phyloP scores from a whole-genome alignment of 73 alveolate genomes.

The Tetrahymena malaccensis region DNA sequence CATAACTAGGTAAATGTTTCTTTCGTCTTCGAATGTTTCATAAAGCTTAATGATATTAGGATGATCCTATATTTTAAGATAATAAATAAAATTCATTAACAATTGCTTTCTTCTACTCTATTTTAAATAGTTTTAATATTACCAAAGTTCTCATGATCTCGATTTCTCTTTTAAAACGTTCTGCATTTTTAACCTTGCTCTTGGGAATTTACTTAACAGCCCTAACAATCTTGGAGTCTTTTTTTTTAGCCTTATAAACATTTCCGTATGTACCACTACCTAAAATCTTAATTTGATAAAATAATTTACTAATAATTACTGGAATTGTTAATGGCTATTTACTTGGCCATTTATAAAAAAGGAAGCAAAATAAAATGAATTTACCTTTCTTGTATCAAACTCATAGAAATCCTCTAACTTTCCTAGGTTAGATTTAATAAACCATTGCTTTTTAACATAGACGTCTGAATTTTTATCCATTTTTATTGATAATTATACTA shows the following conservation, averaged over 20 bases:
- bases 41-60: slow-evolving; percentile 26
- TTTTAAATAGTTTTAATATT: neutral
- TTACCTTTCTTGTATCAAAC: slow-evolving; percentile 30
- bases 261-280: slow-evolving; percentile 40
- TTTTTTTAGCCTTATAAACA: slow-evolving; percentile 23
- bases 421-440: slow-evolving; percentile 15
- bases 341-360: neutral
- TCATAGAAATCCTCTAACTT: slow-evolving; percentile 31
- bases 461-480: slow-evolving; percentile 2
- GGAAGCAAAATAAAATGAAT: neutral
- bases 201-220: slow-evolving; percentile 85
- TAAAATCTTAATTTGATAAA: neutral
- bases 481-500: neutral
- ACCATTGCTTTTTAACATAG: slow-evolving; percentile 30
- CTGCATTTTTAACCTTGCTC: slow-evolving; percentile 65
- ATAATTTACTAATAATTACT: neutral
- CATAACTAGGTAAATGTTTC: slow-evolving; percentile 12
- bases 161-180: slow-evolving; percentile 50
- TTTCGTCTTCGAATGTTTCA: slow-evolving; percentile 28
- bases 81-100: neutral
- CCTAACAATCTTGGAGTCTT: slow-evolving; percentile 23
- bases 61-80: slow-evolving; percentile 15
- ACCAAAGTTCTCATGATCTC: slow-evolving; percentile 49
- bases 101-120: neutral
- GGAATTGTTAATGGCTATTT: neutral